Conservation (phyloP, 257 asterid species). For the Asclepias syriaca region DNA sequence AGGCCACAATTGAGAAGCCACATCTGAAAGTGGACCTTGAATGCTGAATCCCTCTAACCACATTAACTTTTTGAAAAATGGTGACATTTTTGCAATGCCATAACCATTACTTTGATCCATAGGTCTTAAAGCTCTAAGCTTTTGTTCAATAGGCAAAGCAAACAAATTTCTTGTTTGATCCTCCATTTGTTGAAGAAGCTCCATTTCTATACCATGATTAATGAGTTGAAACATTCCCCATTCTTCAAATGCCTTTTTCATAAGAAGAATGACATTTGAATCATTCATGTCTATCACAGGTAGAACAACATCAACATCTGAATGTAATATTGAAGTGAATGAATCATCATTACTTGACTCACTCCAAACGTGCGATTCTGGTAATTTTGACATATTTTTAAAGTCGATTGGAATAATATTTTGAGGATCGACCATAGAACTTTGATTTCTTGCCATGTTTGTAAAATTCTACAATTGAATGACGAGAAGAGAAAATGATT, state of each 20-base stretch:
- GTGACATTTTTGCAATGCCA: too few relatives aligned
- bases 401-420: background rate
- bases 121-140: too few relatives aligned
- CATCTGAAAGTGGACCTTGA: too few relatives aligned
- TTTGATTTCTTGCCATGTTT: background rate
- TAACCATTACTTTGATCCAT: too few relatives aligned
- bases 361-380: conserved; percentile 5
- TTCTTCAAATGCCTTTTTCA: conserved; percentile 8
- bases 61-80: too few relatives aligned
- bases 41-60: too few relatives aligned
- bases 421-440: background rate
- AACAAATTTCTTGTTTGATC: too few relatives aligned
- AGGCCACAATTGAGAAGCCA: too few relatives aligned
- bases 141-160: too few relatives aligned
- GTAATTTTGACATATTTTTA: background rate
- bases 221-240: conserved; percentile 17
- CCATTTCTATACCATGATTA: background rate
- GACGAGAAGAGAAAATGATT: too few relatives aligned
- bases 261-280: background rate
- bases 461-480: background rate
- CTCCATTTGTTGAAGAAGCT: too few relatives aligned
- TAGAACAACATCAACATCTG: background rate
- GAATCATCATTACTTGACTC: background rate
- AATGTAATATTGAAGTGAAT: background rate
- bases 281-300: conserved; percentile 12